Evolutionary conservation across 805 yeast species (phyloP), one percentile per base, ranked within the genome.

Genomic region (Metschnikowia anglica): DNA sequence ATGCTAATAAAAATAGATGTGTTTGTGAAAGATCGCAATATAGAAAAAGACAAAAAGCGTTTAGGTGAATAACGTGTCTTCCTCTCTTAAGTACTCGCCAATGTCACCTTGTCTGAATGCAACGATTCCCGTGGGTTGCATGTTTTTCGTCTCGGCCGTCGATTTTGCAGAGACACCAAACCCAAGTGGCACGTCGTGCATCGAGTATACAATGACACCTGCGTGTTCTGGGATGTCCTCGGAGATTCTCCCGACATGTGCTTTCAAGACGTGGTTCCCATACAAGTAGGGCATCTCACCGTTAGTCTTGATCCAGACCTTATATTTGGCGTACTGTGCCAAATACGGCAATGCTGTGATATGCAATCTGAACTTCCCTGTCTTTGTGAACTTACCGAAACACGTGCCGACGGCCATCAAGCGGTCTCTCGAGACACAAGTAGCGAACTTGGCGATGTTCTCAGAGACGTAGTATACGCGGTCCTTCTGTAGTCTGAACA

Each of bases 221-320:
- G 96, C 93, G 60, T 93, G 99, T 65, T 91, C 98, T 23, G 98
- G 98, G 43, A 93, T 87, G 61, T 93, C 98, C 54, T 93, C 99
- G 42, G 95, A 85, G 86, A 93, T 88, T 57, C 89, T 84, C 26
- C 99, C 99, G 43, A 93, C 76, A 62, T 93, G 99, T 4, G 99
- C 99, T 63, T 93, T 93, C 54, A 93, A 74, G 20, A 91, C 91
- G 63, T 93, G 96, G 70, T 93, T 93, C 27, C 99, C 99, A 57
- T 93, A 93, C 52, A 93, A 69, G 62, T 85, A 93, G 11, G 99
- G 98, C 99, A 93, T 93, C 67, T 93, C 99, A 56, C 99, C 99
- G 61, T 93, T 93, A 39, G 81, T 82, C 65, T 93, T 93, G 66
- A 93, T 88, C 99, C 99, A 93, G 30, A 93, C 74, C 68, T 91